phyloP scores from a whole-genome alignment of 495 filamentous ascomycete species.

The Durotheca rogersii region DNA sequence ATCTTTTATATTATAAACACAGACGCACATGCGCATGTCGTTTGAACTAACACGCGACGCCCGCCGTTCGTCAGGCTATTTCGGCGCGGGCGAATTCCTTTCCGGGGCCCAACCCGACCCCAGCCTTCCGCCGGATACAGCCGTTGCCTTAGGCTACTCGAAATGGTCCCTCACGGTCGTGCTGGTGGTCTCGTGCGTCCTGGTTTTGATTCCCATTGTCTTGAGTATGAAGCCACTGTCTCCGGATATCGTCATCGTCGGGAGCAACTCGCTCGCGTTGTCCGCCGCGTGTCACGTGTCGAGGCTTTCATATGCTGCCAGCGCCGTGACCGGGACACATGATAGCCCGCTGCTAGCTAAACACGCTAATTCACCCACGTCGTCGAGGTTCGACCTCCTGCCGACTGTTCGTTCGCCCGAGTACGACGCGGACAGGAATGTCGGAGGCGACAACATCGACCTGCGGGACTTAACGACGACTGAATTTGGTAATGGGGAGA shows the following conservation, averaged over 20 bases:
- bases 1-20: not conserved
- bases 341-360: not conserved
- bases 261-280: conserved; percentile 26
- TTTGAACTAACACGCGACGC: not conserved
- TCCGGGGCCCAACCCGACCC: not conserved
- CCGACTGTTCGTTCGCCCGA: conserved; percentile 1
- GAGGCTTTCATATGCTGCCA: conserved; percentile 10
- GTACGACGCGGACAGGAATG: conserved; percentile 1
- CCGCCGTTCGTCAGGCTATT: conserved; percentile 12
- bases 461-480: conserved; percentile 1
- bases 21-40: not conserved
- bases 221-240: conserved; percentile 13
- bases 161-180: conserved; percentile 14
- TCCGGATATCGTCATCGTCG: conserved; percentile 17
- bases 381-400: not conserved
- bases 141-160: conserved; percentile 22
- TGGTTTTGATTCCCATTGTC: conserved; percentile 10
- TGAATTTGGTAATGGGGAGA: not conserved
- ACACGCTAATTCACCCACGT: not conserved
- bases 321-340: not conserved
- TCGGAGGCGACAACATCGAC: conserved; percentile 1
- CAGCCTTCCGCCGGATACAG: conserved; percentile 21
- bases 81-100: conserved; percentile 5
- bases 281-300: conserved; percentile 28
- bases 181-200: conserved; percentile 4